A percentile compares a stretch with the other conserved stretches of the same genome.
Conservation (phyloP, 345 rosid genomes). For the Litchi chinensis region DNA sequence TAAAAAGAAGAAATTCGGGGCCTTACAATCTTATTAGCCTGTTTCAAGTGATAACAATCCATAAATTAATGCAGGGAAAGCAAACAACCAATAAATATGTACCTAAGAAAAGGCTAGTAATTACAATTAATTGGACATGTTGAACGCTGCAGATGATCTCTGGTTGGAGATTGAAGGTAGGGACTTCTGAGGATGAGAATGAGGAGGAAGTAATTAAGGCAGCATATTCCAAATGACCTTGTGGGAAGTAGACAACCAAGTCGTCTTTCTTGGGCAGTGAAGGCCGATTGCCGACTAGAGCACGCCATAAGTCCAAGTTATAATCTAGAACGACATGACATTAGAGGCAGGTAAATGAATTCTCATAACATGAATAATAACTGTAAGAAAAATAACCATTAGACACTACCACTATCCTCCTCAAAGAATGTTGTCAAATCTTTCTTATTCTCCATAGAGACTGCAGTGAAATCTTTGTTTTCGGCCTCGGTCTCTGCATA, state of each 20-base stretch:
- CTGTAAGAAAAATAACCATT: constrained; percentile 48
- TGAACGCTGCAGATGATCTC: constrained; percentile 75
- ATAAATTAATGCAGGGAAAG: too few relatives aligned
- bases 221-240: constrained; percentile 80
- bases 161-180: constrained; percentile 59
- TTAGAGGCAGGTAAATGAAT: constrained; percentile 42
- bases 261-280: constrained; percentile 77
- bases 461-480: constrained; percentile 27
- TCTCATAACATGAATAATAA: constrained; percentile 47
- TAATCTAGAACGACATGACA: constrained; percentile 45
- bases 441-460: too few relatives aligned
- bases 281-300: constrained; percentile 80
- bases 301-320: constrained; percentile 82
- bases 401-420: constrained; percentile 36
- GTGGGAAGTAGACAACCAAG: constrained; percentile 81
- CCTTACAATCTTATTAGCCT: constrained; percentile 95
- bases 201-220: constrained; percentile 46
- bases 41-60: background rate
- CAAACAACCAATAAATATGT: background rate
- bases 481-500: constrained; percentile 79
- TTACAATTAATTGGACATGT: constrained; percentile 66
- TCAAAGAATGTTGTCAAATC: constrained; percentile 25
- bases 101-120: constrained; percentile 20
- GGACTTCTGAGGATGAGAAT: constrained; percentile 37
- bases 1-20: too few relatives aligned